Evolutionary conservation across 2,329 filamentous ascomycete species (phyloP).

Genomic region (Pseudonectria foliicola): DNA sequence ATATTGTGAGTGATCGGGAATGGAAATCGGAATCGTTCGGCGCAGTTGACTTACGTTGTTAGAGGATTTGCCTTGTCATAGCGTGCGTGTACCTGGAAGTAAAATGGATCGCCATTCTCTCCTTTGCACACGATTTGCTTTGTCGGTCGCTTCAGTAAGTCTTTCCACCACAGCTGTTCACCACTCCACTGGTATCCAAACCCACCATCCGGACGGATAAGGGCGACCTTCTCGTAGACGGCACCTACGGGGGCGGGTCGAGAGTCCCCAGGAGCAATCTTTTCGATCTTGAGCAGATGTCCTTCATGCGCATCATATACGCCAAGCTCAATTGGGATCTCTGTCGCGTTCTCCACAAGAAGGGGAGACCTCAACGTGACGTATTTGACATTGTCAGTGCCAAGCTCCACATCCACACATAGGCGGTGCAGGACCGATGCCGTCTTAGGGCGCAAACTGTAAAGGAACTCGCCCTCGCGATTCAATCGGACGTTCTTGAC

Average conservation of each 20-base stretch:
- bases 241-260: slow-evolving; percentile 88
- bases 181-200: slow-evolving; percentile 96
- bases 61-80: slow-evolving; percentile 81
- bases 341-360: slow-evolving; percentile 89
- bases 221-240: slow-evolving; percentile 78
- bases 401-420: slow-evolving; percentile 84
- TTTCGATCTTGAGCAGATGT: slow-evolving; percentile 93
- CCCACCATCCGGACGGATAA: slow-evolving; percentile 86
- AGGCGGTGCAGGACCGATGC: slow-evolving; percentile 81
- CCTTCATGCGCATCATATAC: slow-evolving; percentile 83
- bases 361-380: slow-evolving; percentile 91
- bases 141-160: slow-evolving; percentile 76
- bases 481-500: slow-evolving; percentile 84
- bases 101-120: slow-evolving; percentile 84
- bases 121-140: slow-evolving; percentile 83
- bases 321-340: slow-evolving; percentile 90
- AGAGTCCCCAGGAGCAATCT: slow-evolving; percentile 86
- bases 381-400: slow-evolving; percentile 95
- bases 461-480: slow-evolving; percentile 89
- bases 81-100: slow-evolving; percentile 87
- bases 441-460: slow-evolving; percentile 80
- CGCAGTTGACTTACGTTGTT: slow-evolving; percentile 48
- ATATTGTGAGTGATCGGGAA: slow-evolving; percentile 7
- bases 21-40: too few species aligned
- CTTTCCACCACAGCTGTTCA: slow-evolving; percentile 87